These are phyloP conservation scores for Scorias spongiosa DNA, from an alignment of 2,329 filamentous ascomycete species.

Conservation along the genomic window DNA sequence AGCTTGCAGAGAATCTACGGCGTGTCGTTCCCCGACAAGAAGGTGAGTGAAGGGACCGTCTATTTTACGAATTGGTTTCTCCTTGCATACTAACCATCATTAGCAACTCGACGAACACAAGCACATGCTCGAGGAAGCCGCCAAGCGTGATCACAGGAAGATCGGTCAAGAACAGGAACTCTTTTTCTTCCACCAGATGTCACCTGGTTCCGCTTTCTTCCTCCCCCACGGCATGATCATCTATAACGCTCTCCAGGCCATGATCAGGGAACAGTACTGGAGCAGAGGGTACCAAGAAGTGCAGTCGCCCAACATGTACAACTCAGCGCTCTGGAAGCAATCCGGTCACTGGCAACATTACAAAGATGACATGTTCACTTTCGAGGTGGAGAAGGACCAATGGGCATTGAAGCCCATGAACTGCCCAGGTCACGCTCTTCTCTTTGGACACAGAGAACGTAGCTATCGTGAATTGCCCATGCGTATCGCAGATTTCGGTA, in stretches of 20 bases:
- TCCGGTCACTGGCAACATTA: constrained; percentile 92
- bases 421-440: constrained; percentile 83
- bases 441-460: constrained; percentile 69
- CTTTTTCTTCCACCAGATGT: constrained; percentile 90
- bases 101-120: constrained; percentile 62
- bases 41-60: constrained; percentile 38
- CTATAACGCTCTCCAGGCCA: constrained; percentile 73
- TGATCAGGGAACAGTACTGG: constrained; percentile 78
- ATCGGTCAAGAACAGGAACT: constrained; percentile 93
- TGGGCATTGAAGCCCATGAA: constrained; percentile 96
- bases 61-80: neutral
- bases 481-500: constrained; percentile 88
- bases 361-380: constrained; percentile 90
- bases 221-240: constrained; percentile 85
- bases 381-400: constrained; percentile 66
- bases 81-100: neutral
- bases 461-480: constrained; percentile 84
- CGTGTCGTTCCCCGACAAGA: constrained; percentile 94
- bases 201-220: constrained; percentile 71
- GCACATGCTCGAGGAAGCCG: constrained; percentile 93
- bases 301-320: constrained; percentile 92
- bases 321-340: constrained; percentile 80
- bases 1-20: constrained; percentile 93
- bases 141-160: constrained; percentile 86
- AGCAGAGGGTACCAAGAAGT: constrained; percentile 91